Evolutionary conservation across 140 eudicot species (phyloP).

Genomic region (Flaveria floridana): DNA sequence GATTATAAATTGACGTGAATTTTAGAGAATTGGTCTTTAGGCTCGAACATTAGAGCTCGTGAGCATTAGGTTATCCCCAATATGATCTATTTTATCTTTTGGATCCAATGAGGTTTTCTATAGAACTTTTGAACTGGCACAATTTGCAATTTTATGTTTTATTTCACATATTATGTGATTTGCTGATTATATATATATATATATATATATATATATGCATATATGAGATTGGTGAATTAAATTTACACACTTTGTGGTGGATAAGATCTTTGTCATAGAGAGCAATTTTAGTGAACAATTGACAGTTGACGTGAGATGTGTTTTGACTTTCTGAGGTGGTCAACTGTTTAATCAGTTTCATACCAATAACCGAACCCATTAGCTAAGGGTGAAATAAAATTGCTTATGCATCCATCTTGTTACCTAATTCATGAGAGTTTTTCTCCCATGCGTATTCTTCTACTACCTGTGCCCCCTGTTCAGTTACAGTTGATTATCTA

Average conservation of each 20-base stretch:
- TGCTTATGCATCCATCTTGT: not conserved
- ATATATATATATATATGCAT: not conserved
- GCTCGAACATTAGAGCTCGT: too few species aligned
- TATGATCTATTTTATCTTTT: not conserved
- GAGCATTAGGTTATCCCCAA: not conserved
- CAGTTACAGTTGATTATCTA: not conserved
- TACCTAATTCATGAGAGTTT: not conserved
- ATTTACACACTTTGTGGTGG: not conserved
- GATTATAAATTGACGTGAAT: conserved; percentile 11
- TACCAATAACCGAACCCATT: not conserved
- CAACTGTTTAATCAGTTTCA: not conserved
- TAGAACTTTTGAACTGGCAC: not conserved
- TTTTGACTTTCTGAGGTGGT: conserved; percentile 8
- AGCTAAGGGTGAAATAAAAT: not conserved
- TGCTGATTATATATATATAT: not conserved
- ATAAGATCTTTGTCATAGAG: not conserved
- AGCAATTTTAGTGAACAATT: not conserved
- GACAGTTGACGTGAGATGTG: not conserved
- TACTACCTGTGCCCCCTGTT: not conserved
- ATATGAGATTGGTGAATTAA: not conserved
- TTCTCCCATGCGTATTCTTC: not conserved
- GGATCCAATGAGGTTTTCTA: not conserved
- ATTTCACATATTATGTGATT: not conserved
- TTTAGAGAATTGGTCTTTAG: not conserved
- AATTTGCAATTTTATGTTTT: not conserved